Evolutionary conservation across 306 rosid species (phyloP).

Genomic region (Glycine tomentella): DNA sequence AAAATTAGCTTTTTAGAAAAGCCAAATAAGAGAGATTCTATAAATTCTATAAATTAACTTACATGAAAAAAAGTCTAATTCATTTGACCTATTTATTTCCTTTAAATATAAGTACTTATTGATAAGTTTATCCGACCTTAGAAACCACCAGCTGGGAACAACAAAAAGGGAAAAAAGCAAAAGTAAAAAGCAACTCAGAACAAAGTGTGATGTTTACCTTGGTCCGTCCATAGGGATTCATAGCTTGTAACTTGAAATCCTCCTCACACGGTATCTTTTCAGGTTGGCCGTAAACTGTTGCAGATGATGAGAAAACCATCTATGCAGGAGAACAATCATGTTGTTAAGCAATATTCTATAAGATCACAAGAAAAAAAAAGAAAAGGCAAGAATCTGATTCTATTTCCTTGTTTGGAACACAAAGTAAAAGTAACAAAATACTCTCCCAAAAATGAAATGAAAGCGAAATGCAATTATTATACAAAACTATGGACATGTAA

Average conservation of each 20-base stretch:
- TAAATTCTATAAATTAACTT: too few relatives aligned
- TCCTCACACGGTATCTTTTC: slow-evolving; percentile 84
- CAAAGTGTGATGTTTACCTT: slow-evolving; percentile 58
- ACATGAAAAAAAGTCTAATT: neutral
- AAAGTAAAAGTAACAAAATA: neutral
- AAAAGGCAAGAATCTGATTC: neutral
- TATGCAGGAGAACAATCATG: slow-evolving; percentile 29
- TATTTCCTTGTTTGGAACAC: neutral
- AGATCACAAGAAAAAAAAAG: neutral
- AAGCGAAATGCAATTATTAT: neutral
- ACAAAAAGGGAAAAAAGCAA: neutral
- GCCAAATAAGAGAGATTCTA: too few relatives aligned
- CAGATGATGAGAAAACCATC: slow-evolving; percentile 97
- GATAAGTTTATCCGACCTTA: neutral
- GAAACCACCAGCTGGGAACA: neutral
- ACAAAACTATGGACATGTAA: neutral
- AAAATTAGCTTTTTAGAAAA: too few relatives aligned
- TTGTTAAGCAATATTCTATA: neutral
- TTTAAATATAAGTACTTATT: neutral
- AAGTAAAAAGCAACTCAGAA: neutral
- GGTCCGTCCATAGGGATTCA: slow-evolving; percentile 95
- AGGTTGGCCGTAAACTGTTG: slow-evolving; percentile 98
- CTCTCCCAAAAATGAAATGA: neutral
- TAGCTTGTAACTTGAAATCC: slow-evolving; percentile 71
- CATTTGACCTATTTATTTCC: neutral